phyloP scores from a whole-genome alignment of 176 grass and related monocot species.

The Aechmea fasciata region DNA sequence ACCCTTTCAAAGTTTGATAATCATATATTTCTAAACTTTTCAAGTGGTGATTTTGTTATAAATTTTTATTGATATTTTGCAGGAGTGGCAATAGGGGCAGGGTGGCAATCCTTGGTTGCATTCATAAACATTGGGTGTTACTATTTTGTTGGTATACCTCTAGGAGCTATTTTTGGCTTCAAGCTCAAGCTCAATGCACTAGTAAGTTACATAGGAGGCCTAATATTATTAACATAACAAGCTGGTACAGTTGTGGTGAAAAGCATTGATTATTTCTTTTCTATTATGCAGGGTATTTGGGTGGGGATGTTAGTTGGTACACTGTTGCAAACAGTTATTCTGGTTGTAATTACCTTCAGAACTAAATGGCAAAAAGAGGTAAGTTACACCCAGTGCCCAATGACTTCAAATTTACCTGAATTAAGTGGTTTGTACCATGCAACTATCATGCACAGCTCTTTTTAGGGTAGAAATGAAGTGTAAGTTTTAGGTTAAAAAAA shows the following conservation, averaged over 20 bases:
- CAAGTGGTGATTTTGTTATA: neutral
- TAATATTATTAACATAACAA: slow-evolving; percentile 9
- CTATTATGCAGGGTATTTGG: slow-evolving; percentile 79
- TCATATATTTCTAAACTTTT: neutral
- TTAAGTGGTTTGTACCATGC: too few relatives aligned
- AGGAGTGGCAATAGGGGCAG: slow-evolving; percentile 89
- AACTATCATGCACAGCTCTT: too few relatives aligned
- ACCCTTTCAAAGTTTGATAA: neutral
- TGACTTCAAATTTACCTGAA: too few relatives aligned
- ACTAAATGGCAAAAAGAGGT: slow-evolving; percentile 95
- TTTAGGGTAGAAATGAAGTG: too few relatives aligned
- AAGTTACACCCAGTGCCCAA: neutral
- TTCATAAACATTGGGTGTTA: slow-evolving; percentile 77
- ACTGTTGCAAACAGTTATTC: slow-evolving; percentile 53
- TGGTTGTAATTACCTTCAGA: slow-evolving; percentile 49
- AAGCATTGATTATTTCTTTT: neutral
- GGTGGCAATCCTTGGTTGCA: slow-evolving; percentile 73
- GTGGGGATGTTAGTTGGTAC: slow-evolving; percentile 77
- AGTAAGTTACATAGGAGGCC: slow-evolving; percentile 16
- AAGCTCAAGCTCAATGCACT: slow-evolving; percentile 42
- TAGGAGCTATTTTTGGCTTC: slow-evolving; percentile 70
- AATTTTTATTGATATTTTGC: slow-evolving; percentile 5
- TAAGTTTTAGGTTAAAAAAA: too few relatives aligned
- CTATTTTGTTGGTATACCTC: slow-evolving; percentile 71
- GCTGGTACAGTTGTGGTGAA: neutral